Percentiles rank a stretch among this genome's conserved stretches.
Evolutionary conservation across 1,284 basidiomycete genomes (phyloP).

Genomic region (Cryptococcus sp.): DNA sequence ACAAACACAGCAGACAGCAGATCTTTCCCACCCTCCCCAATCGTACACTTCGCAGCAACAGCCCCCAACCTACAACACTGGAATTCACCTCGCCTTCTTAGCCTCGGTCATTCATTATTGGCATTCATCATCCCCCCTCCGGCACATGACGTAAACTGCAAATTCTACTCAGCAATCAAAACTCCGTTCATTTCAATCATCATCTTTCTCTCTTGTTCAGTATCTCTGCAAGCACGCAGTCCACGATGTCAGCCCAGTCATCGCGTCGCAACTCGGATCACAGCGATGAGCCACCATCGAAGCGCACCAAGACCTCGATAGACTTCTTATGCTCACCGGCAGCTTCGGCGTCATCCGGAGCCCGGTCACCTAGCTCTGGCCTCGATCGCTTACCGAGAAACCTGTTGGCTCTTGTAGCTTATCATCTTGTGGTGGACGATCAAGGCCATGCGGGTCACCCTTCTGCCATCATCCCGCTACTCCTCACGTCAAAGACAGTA

Average conservation of each 20-base stretch:
- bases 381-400: slow-evolving; percentile 30
- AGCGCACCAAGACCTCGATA: slow-evolving; percentile 31
- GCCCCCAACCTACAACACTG: too few species aligned
- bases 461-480: slow-evolving; percentile 35
- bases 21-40: too few species aligned
- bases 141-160: too few species aligned
- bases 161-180: too few species aligned
- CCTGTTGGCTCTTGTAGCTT: slow-evolving; percentile 33
- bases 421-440: slow-evolving; percentile 33
- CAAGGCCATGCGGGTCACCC: slow-evolving; percentile 26
- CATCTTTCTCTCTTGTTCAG: too few species aligned
- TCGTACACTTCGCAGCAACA: too few species aligned
- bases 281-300: not conserved
- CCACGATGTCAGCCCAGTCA: not conserved
- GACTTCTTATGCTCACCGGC: slow-evolving; percentile 38
- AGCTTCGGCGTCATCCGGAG: slow-evolving; percentile 5
- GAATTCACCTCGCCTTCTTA: too few species aligned
- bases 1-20: too few species aligned
- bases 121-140: too few species aligned
- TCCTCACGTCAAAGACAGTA: slow-evolving; percentile 36
- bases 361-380: slow-evolving; percentile 11
- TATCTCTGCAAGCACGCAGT: too few species aligned
- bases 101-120: too few species aligned
- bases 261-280: not conserved
- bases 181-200: too few species aligned